Percentiles rank a stretch among this genome's conserved stretches.
phyloP scores from a whole-genome alignment of 140 eudicot genomes.

The Senecio squalidus region DNA sequence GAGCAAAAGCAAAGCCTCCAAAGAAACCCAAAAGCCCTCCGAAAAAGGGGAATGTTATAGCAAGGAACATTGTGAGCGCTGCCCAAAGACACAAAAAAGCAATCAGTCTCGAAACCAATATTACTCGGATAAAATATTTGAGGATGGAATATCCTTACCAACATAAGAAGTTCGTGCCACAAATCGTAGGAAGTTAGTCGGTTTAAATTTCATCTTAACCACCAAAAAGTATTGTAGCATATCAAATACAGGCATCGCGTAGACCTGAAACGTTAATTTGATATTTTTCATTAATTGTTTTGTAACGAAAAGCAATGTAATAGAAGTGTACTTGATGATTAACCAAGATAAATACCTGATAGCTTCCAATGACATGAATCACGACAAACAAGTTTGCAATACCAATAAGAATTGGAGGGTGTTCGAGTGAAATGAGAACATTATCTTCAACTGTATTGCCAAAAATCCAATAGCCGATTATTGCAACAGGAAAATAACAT shows the following conservation, averaged over 20 bases:
- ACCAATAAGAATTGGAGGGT: constrained; percentile 41
- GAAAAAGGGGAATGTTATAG: constrained; percentile 51
- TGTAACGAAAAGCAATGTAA: not conserved
- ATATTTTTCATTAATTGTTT: not conserved
- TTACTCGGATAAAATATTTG: not conserved
- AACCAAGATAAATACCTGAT: constrained; percentile 41
- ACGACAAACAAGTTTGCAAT: constrained; percentile 50
- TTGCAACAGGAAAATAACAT: constrained; percentile 60
- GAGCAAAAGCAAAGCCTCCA: constrained; percentile 70
- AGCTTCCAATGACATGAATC: constrained; percentile 62
- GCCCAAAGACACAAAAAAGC: constrained; percentile 9
- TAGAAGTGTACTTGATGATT: not conserved
- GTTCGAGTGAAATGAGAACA: constrained; percentile 42
- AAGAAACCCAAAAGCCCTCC: constrained; percentile 53
- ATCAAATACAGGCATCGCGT: constrained; percentile 59
- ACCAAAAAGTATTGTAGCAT: constrained; percentile 42
- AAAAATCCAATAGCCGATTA: constrained; percentile 38
- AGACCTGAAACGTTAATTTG: constrained; percentile 28
- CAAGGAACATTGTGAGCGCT: constrained; percentile 53
- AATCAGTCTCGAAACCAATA: not conserved
- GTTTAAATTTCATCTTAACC: constrained; percentile 33
- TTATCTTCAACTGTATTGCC: constrained; percentile 54
- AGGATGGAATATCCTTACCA: constrained; percentile 28
- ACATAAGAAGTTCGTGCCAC: constrained; percentile 41
- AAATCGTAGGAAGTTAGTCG: constrained; percentile 33